Base-by-base conservation (phyloP, 2,329 filamentous ascomycete genomes). In the Monilinia polystroma region DNA sequence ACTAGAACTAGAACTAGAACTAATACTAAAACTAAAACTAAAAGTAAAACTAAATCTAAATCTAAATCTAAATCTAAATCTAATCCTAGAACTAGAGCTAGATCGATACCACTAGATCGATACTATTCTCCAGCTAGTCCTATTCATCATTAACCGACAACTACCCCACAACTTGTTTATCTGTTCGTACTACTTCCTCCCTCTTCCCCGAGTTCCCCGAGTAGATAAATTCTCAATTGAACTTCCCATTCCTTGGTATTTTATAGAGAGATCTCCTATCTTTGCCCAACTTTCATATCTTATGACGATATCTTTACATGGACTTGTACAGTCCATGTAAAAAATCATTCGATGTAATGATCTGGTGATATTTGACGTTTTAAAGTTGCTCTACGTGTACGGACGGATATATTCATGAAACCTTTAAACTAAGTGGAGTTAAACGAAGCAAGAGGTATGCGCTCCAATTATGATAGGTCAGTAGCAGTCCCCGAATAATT, bases 401-500 rank as follows among this genome's bases (percentile, higher is more conserved):
- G 12, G 20, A 12, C 29, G n/a, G n/a, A 26, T 38, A 26, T 12
- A 23, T n/a, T 38, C 2, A 6, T 38, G n/a, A 16, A 26, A 14
- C 8, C 18, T 57, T 23, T 35, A 26, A 10, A 7, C 16, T 18
- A n/a, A 16, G 52, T 49, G 63, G 52, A 58, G 53, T 51, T 43
- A 10, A 49, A n/a, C 18, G 43, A 26, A 29, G 14, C 11, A 57
- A 23, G 38, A 43, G 20, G 29, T 38, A 64, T 58, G 63, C 63
- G 63, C 63, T 58, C 63, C 63, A 64, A 64, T 64, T 14, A 49
- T 47, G 29, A 41, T 20, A 20, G 7, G 8, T 38, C n/a, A 14
- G 43, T 12, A 18, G 43, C 32, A 35, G 32, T 35, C 32, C 32
- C 32, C 32, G 5, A 35, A 35, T 35, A 35, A 6, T 35, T 35